These are phyloP conservation scores for Elongisporangium undulatum DNA, from an alignment of 352 stramenopile species.

Conservation along the genomic window DNA sequence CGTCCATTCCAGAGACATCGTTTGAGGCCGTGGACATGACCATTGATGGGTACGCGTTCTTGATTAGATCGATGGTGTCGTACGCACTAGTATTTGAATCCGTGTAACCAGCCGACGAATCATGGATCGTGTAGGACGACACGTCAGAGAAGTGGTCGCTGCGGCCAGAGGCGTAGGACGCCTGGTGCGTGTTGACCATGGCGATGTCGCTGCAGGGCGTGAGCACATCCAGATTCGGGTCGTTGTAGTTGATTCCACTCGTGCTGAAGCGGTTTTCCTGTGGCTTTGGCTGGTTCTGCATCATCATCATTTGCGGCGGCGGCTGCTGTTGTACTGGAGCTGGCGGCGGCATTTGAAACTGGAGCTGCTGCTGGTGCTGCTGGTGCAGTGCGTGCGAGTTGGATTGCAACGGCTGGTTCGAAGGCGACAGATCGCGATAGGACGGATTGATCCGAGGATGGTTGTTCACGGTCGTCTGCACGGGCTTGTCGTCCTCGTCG, in stretches of 20 bases:
- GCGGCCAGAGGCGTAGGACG: not conserved
- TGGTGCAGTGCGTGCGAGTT: conserved; percentile 7
- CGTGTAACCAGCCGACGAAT: conserved; percentile 8
- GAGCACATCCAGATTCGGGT: conserved; percentile 52
- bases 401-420: conserved; percentile 6
- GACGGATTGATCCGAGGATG: not conserved
- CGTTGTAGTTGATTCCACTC: conserved; percentile 35
- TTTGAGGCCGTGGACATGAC: conserved; percentile 16
- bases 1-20: conserved; percentile 25
- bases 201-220: conserved; percentile 58
- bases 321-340: not conserved
- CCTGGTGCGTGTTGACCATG: conserved; percentile 22
- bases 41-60: conserved; percentile 20
- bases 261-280: not conserved
- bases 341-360: not conserved
- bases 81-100: conserved; percentile 22
- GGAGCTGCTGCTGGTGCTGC: conserved; percentile 5
- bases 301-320: not conserved
- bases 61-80: conserved; percentile 10
- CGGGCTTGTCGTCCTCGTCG: conserved; percentile 24
- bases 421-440: not conserved
- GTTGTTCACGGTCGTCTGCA: conserved; percentile 6
- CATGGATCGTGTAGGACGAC: conserved; percentile 15
- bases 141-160: conserved; percentile 16
- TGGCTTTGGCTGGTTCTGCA: not conserved